Conservation (phyloP, 305 asterid genomes). For the Fraxinus latifolia region DNA sequence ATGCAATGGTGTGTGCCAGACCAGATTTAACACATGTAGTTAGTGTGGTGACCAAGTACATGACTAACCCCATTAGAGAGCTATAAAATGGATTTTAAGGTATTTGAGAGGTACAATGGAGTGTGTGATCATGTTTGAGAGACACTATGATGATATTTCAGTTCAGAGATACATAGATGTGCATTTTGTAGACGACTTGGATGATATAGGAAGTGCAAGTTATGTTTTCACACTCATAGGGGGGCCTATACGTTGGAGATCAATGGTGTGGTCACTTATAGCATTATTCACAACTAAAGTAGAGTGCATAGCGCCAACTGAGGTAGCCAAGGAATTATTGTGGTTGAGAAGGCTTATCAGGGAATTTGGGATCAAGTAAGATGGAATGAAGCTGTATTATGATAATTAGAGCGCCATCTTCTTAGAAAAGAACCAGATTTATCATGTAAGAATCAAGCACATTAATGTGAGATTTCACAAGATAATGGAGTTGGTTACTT, state of each 20-base stretch:
- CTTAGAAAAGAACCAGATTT: background rate
- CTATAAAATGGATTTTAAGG: background rate
- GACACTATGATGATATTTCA: too few relatives aligned
- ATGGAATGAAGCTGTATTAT: background rate
- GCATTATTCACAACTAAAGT: background rate
- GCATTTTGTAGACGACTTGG: background rate
- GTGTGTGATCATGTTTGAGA: too few relatives aligned
- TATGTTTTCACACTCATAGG: background rate
- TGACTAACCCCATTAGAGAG: background rate
- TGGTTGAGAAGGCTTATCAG: background rate
- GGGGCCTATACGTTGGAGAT: background rate
- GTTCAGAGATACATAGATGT: background rate
- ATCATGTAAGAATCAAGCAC: background rate
- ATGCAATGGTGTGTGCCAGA: background rate
- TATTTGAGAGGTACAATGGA: too few relatives aligned
- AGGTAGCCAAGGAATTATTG: background rate
- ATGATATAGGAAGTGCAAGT: background rate
- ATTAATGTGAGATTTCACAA: background rate
- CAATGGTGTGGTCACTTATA: background rate
- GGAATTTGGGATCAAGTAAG: background rate
- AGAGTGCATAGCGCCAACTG: background rate
- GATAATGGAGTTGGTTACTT: background rate
- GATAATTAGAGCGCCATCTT: background rate
- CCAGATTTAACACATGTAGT: background rate
- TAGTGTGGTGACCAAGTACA: background rate